Conservation (phyloP, 2,329 filamentous ascomycete species). For the Verruconis gallopava region DNA sequence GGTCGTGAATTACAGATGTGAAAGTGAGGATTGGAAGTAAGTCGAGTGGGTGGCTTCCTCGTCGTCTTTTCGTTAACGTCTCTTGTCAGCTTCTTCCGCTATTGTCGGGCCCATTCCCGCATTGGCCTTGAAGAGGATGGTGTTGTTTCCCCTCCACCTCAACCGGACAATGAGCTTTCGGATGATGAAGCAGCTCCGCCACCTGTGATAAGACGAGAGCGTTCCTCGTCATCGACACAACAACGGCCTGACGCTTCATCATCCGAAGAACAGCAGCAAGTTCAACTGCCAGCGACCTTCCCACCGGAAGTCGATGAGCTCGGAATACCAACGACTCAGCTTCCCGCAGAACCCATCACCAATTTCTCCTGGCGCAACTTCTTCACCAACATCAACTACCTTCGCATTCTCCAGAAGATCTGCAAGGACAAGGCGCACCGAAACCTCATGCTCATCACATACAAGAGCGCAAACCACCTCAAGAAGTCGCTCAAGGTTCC, state of each 20-base stretch:
- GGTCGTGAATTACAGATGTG: constrained; percentile 72
- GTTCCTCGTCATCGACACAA: constrained; percentile 20
- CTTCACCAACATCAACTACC: constrained; percentile 87
- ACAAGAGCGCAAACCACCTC: constrained; percentile 86
- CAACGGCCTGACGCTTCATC: constrained; percentile 18
- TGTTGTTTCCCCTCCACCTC: constrained; percentile 20
- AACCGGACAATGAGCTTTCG: constrained; percentile 20
- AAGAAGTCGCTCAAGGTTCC: constrained; percentile 86
- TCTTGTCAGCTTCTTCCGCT: constrained; percentile 65
- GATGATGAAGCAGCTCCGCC: constrained; percentile 66
- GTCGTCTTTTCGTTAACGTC: no score
- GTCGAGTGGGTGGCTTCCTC: no score
- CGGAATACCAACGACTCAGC: constrained; percentile 60
- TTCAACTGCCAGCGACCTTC: constrained; percentile 24
- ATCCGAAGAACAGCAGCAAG: constrained; percentile 18
- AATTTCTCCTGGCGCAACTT: constrained; percentile 89
- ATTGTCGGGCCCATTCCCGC: constrained; percentile 64
- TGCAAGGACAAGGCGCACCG: constrained; percentile 93
- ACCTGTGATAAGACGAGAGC: constrained; percentile 56
- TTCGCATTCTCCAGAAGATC: constrained; percentile 94
- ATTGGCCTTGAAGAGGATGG: constrained; percentile 29
- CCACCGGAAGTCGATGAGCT: constrained; percentile 66
- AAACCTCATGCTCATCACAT: constrained; percentile 84
- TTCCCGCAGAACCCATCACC: constrained; percentile 67
- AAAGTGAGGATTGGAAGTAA: constrained; percentile 69